Evolutionary conservation across 2,329 filamentous ascomycete genomes (phyloP).

Genomic region (Pseudopyricularia javanii): DNA sequence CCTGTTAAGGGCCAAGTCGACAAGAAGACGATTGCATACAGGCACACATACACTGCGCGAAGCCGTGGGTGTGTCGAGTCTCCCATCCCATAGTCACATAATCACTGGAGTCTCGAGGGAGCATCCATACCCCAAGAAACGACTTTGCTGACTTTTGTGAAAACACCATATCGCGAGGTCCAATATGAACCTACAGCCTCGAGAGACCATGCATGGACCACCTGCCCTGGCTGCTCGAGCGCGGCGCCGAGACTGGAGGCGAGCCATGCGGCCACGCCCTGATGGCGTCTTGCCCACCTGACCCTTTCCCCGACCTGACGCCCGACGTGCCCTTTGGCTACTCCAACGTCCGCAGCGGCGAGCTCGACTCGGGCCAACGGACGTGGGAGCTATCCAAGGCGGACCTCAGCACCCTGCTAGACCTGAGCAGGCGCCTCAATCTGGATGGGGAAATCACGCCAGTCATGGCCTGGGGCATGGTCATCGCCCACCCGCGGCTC

Average conservation of each 20-base stretch:
- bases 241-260: conserved; percentile 43
- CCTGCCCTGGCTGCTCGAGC: conserved; percentile 64
- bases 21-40: neutral
- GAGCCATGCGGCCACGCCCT: conserved; percentile 78
- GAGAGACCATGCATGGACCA: conserved; percentile 92
- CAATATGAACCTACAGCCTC: conserved; percentile 45
- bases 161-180: neutral
- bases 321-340: conserved; percentile 41
- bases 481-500: conserved; percentile 61
- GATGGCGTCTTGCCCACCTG: conserved; percentile 83
- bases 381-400: conserved; percentile 70
- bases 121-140: no score
- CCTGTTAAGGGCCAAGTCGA: neutral
- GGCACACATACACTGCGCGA: conserved; percentile 1
- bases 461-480: conserved; percentile 84
- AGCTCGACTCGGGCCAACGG: conserved; percentile 43
- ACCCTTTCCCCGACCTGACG: conserved; percentile 37
- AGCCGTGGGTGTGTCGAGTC: conserved; percentile 1
- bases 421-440: conserved; percentile 71
- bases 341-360: conserved; percentile 19
- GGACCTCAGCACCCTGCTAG: conserved; percentile 69
- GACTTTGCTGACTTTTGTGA: no score
- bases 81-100: neutral
- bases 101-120: neutral
- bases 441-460: conserved; percentile 87